A percentile compares a stretch with the other conserved stretches of the same genome.
Evolutionary conservation across 306 rosid species (phyloP).

Genomic region (Pyrus betulifolia): DNA sequence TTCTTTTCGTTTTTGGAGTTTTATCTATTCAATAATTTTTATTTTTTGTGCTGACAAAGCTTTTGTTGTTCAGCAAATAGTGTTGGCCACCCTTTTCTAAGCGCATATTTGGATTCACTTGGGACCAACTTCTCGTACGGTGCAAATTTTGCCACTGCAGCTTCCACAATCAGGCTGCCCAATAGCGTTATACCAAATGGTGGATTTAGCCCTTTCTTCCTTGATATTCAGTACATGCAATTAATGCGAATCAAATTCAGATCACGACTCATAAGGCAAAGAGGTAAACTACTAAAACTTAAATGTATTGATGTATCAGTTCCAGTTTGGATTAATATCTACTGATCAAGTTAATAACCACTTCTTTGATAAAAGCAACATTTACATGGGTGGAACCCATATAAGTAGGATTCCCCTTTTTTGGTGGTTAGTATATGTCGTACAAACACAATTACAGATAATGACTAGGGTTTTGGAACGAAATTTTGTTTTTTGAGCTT

Average conservation of each 20-base stretch:
- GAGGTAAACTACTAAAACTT: constrained; percentile 8
- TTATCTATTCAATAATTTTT: background rate
- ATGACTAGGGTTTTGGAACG: no score
- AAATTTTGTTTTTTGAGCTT: no score
- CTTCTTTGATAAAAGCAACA: no score
- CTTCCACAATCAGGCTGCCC: constrained; percentile 33
- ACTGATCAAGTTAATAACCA: no score
- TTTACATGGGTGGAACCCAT: no score
- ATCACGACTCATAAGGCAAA: constrained; percentile 8
- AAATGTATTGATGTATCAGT: no score
- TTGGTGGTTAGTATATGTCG: no score
- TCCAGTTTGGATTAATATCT: no score
- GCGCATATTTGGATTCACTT: constrained; percentile 34
- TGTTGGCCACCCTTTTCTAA: constrained; percentile 23
- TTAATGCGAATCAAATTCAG: constrained; percentile 20
- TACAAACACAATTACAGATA: no score
- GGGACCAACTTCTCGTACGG: constrained; percentile 31
- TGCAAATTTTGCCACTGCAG: constrained; percentile 35
- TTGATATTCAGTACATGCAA: constrained; percentile 25
- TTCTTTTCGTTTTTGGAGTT: background rate
- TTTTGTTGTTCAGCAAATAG: constrained; percentile 18
- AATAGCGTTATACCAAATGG: constrained; percentile 7
- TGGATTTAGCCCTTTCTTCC: constrained; percentile 38
- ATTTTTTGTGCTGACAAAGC: background rate
- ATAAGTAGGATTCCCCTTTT: no score